Evolutionary conservation across 176 grass and related monocot genomes (phyloP).

Genomic region (Lolium perenne): DNA sequence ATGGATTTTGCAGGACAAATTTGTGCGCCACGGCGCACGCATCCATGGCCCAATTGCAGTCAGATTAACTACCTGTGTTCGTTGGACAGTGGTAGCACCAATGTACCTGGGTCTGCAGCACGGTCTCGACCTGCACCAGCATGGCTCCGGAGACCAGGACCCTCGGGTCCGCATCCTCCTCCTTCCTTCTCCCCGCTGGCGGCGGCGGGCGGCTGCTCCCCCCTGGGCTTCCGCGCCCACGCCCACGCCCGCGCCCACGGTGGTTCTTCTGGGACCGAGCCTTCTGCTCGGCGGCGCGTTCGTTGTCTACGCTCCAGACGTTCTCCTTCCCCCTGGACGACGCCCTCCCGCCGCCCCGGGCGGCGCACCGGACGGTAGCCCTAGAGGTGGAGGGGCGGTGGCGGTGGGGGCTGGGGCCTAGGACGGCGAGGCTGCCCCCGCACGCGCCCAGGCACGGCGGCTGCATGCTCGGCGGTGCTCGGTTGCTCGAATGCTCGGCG

Average conservation of each 20-base stretch:
- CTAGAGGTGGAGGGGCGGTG: constrained; percentile 1
- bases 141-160: constrained; percentile 85
- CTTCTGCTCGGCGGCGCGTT: constrained; percentile 43
- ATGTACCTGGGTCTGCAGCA: constrained; percentile 90
- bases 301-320: constrained; percentile 93
- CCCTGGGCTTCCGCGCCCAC: constrained; percentile 33
- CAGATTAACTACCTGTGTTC: neutral
- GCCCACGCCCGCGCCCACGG: constrained; percentile 33
- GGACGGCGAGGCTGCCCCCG: constrained; percentile 42
- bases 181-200: constrained; percentile 45
- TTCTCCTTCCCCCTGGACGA: constrained; percentile 77
- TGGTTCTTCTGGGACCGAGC: constrained; percentile 21
- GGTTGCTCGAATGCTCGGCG: constrained; percentile 16
- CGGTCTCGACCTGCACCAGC: constrained; percentile 89
- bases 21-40: neutral
- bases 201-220: constrained; percentile 36
- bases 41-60: neutral
- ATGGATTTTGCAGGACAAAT: neutral
- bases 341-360: constrained; percentile 40
- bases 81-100: neutral
- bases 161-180: constrained; percentile 43
- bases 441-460: constrained; percentile 63
- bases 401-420: neutral
- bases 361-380: constrained; percentile 38
- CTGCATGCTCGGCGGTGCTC: constrained; percentile 60